Base-by-base conservation (phyloP, 148 eudicot species). In the Cornus suecica region DNA sequence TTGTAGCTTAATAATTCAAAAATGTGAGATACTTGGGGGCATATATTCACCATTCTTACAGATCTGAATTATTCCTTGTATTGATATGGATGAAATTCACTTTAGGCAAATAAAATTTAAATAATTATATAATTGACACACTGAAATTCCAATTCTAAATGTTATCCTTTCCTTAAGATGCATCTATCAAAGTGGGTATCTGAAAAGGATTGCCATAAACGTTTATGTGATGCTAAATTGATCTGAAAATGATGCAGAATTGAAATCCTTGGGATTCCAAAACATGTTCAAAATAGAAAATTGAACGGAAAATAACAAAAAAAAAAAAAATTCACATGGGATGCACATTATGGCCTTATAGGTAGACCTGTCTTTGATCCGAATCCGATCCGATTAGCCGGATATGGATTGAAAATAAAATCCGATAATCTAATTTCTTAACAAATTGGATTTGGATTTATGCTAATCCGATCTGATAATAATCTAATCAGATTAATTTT, bases 11-110 rank as follows among this genome's bases (percentile, higher is more conserved):
- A 58, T 58, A 58, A 58, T 65, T 65, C 32, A 65, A n/a, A n/a
- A n/a, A n/a, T 65, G 34, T 65, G 68, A 65, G 68, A 29, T 65
- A 65, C 32, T 65, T 65, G 68, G 67, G 27, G 67, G 68, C 68
- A 65, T 65, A 65, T 65, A 65, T 65, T 65, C 68, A 27, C n/a
- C 68, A 65, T 7, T 1, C 20, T 2, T 13, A 65, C 68, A 65
- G 34, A 27, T 29, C 62, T 65, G 5, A 27, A 7, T 29, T 65
- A 27, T 65, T 29, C 32, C 22, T 65, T 3, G 1, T 65, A 29
- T 58, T 14, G 62, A 58, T 58, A 58, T n/a, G 24, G 24, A 20
- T 58, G 62, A 58, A 67, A 32, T 22, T 67, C 26, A 67, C 51
- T 32, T 67, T 67, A 67, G 51, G 25, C 37, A n/a, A 6, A 29